Conservation (phyloP, 2,329 filamentous ascomycete species). For the Aaosphaeria pasadenensis region DNA sequence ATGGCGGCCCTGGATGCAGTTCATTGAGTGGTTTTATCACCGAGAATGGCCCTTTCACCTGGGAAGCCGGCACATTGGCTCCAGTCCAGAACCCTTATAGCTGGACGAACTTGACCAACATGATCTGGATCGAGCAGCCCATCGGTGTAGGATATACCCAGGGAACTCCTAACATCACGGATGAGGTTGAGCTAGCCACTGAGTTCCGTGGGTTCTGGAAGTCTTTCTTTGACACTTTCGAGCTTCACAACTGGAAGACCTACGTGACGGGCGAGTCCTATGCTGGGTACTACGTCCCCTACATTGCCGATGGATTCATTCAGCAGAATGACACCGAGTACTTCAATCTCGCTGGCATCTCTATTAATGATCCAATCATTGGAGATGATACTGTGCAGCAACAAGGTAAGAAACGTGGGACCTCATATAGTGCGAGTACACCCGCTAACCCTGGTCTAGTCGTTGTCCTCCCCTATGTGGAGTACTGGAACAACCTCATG, state of each 20-base stretch:
- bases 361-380: slow-evolving; percentile 49
- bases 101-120: slow-evolving; percentile 55
- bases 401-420: slow-evolving; percentile 18
- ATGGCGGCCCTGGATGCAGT: slow-evolving; percentile 40
- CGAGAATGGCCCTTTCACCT: slow-evolving; percentile 65
- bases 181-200: slow-evolving; percentile 45
- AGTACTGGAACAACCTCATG: slow-evolving; percentile 41
- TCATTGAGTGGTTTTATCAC: slow-evolving; percentile 69
- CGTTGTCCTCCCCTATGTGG: slow-evolving; percentile 32
- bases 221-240: slow-evolving; percentile 56
- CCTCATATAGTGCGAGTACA: neutral
- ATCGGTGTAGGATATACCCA: slow-evolving; percentile 45
- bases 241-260: slow-evolving; percentile 51
- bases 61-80: slow-evolving; percentile 63
- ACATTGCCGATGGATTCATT: slow-evolving; percentile 55
- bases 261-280: slow-evolving; percentile 53
- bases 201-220: slow-evolving; percentile 53
- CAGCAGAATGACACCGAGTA: slow-evolving; percentile 51
- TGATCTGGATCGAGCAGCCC: slow-evolving; percentile 48
- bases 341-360: slow-evolving; percentile 52
- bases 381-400: slow-evolving; percentile 41
- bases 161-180: slow-evolving; percentile 44
- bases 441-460: slow-evolving; percentile 9
- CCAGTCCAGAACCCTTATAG: slow-evolving; percentile 66
- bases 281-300: slow-evolving; percentile 56